These are phyloP conservation scores for Vitis cinerea DNA, from an alignment of 164 flowering plant genomes.

Conservation along the genomic window DNA sequence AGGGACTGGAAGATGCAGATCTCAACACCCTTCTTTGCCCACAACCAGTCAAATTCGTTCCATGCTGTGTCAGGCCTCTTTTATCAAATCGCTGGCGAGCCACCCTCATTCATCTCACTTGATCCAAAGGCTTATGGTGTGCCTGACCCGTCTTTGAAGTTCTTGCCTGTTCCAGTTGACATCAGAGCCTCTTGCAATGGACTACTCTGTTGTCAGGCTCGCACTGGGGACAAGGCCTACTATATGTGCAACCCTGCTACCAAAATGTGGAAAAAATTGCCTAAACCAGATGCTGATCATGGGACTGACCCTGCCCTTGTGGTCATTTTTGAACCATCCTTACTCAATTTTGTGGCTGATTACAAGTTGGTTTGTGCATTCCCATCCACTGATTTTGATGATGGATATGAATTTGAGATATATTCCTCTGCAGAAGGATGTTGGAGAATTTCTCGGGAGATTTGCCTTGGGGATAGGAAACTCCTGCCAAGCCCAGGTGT, in stretches of 20 bases:
- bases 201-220: slow-evolving; percentile 44
- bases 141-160: slow-evolving; percentile 44
- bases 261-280: slow-evolving; percentile 44
- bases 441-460: slow-evolving; percentile 49
- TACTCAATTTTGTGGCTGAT: slow-evolving; percentile 44
- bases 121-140: slow-evolving; percentile 42
- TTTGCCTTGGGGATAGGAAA: slow-evolving; percentile 24
- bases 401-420: slow-evolving; percentile 50
- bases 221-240: slow-evolving; percentile 28
- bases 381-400: slow-evolving; percentile 41
- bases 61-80: slow-evolving; percentile 36
- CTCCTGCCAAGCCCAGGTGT: slow-evolving; percentile 31
- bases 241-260: slow-evolving; percentile 64
- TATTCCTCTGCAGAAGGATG: slow-evolving; percentile 36
- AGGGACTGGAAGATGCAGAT: slow-evolving; percentile 48
- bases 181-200: slow-evolving; percentile 49
- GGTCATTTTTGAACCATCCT: slow-evolving; percentile 47
- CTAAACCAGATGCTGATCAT: slow-evolving; percentile 38
- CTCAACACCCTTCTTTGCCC: slow-evolving; percentile 45
- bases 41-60: slow-evolving; percentile 39
- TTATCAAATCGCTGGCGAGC: slow-evolving; percentile 14
- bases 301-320: slow-evolving; percentile 44
- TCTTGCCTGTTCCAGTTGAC: slow-evolving; percentile 46
- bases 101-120: slow-evolving; percentile 35
- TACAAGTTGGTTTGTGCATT: slow-evolving; percentile 53